Evolutionary conservation across 2,329 filamentous ascomycete genomes (phyloP).

Genomic region (Phaeomoniella chlamydospora): DNA sequence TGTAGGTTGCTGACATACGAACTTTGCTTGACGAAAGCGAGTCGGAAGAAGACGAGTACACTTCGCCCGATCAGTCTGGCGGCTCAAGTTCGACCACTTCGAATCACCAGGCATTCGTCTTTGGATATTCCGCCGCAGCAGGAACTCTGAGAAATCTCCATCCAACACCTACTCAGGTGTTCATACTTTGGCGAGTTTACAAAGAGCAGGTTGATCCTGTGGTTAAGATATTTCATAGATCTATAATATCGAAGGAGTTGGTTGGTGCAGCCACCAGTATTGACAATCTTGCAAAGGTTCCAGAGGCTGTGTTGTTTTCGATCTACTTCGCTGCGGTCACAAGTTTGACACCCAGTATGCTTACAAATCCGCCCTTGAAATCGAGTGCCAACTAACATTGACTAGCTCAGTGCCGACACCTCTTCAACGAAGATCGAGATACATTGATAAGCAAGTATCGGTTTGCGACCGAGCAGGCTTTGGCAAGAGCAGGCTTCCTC

Average conservation of each 20-base stretch:
- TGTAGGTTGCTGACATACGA: slow-evolving; percentile 46
- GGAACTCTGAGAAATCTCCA: slow-evolving; percentile 43
- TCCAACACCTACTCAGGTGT: slow-evolving; percentile 35
- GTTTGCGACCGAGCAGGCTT: slow-evolving; percentile 48
- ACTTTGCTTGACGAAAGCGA: slow-evolving; percentile 43
- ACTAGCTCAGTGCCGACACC: slow-evolving; percentile 30
- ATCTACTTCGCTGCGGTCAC: slow-evolving; percentile 47
- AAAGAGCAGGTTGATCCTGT: slow-evolving; percentile 48
- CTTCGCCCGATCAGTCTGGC: slow-evolving; percentile 28
- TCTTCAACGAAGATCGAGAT: slow-evolving; percentile 37
- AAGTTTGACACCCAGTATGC: slow-evolving; percentile 20
- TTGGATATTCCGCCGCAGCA: slow-evolving; percentile 42
- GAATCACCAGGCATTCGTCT: slow-evolving; percentile 43
- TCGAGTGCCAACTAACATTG: not conserved
- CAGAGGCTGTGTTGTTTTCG: slow-evolving; percentile 46
- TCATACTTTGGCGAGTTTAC: slow-evolving; percentile 41
- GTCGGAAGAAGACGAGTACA: slow-evolving; percentile 39
- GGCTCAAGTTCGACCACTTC: slow-evolving; percentile 19
- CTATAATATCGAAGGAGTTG: slow-evolving; percentile 36
- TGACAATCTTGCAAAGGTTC: slow-evolving; percentile 35
- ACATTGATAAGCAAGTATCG: slow-evolving; percentile 40
- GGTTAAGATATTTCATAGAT: slow-evolving; percentile 44
- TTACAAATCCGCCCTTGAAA: too few relatives aligned
- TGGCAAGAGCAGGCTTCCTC: slow-evolving; percentile 48
- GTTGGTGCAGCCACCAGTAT: slow-evolving; percentile 34